Evolutionary conservation across 768 basidiomycete species (phyloP).

Genomic region (Dentipellis fragilis): DNA sequence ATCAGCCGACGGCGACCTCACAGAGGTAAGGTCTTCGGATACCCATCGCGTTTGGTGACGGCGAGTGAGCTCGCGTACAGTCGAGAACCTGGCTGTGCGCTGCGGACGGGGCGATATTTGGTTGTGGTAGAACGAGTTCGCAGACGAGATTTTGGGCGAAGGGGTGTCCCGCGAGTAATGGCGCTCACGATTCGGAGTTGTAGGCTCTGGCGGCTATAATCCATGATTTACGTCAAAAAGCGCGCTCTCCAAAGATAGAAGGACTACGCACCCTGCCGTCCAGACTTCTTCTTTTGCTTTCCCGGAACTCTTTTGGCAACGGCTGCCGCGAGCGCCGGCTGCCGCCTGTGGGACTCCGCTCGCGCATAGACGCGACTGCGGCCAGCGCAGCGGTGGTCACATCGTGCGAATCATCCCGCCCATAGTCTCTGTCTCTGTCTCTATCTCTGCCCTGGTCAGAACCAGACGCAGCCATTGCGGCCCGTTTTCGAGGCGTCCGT

Average conservation of each 20-base stretch:
- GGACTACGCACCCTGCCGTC: slow-evolving; percentile 32
- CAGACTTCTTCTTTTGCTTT: slow-evolving; percentile 24
- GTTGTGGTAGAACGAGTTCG: slow-evolving; percentile 5
- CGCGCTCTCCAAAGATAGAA: background rate
- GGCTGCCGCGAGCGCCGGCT: slow-evolving; percentile 36
- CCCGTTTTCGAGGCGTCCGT: slow-evolving; percentile 31
- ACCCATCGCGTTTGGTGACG: slow-evolving; percentile 45
- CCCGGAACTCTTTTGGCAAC: slow-evolving; percentile 40
- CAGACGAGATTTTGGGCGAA: slow-evolving; percentile 13
- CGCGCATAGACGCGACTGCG: slow-evolving; percentile 45
- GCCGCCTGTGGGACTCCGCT: slow-evolving; percentile 32
- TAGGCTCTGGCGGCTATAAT: slow-evolving; percentile 9
- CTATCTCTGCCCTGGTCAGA: slow-evolving; percentile 11
- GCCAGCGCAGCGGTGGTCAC: slow-evolving; percentile 50
- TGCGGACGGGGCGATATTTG: slow-evolving; percentile 19
- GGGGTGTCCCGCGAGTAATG: slow-evolving; percentile 10
- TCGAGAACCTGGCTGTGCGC: slow-evolving; percentile 30
- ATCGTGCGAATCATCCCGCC: slow-evolving; percentile 23
- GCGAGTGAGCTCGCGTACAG: slow-evolving; percentile 37
- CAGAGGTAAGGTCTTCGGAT: slow-evolving; percentile 33
- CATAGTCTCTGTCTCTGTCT: slow-evolving; percentile 12
- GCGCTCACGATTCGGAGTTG: slow-evolving; percentile 13
- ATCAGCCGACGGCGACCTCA: slow-evolving; percentile 14
- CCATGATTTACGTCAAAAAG: background rate
- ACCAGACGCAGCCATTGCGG: slow-evolving; percentile 25